Evolutionary conservation across 2,329 filamentous ascomycete genomes (phyloP).

Genomic region (Helminthosporium solani): DNA sequence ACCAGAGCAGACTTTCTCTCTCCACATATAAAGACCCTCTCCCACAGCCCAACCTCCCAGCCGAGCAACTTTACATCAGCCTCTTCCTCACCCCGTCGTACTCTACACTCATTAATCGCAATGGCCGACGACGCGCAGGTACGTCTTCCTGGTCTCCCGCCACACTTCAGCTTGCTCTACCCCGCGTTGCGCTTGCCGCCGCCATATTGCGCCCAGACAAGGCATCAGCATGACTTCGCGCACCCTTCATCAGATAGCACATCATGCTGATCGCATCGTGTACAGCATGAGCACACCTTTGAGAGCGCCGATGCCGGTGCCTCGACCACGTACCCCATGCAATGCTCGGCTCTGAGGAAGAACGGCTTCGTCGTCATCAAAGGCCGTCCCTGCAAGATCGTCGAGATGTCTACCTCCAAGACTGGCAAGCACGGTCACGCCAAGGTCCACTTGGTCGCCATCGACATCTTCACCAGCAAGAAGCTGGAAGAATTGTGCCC

Average conservation of each 20-base stretch:
- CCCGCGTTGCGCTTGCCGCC: constrained; percentile 40
- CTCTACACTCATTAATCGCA: constrained; percentile 49
- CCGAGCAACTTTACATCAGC: constrained; percentile 26
- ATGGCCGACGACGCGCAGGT: constrained; percentile 69
- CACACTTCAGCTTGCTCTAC: constrained; percentile 31
- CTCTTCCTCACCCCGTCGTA: constrained; percentile 37
- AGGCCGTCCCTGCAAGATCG: constrained; percentile 98
- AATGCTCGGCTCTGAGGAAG: constrained; percentile 99
- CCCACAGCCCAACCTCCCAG: constrained; percentile 28
- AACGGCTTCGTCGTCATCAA: constrained; percentile 99
- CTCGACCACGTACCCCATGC: constrained; percentile 92
- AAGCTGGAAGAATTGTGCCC: constrained; percentile 99
- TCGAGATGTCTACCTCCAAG: constrained; percentile 99
- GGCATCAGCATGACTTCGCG: constrained; percentile 14
- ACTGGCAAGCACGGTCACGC: constrained; percentile 99
- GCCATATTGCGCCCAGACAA: constrained; percentile 33
- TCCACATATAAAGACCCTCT: constrained; percentile 23
- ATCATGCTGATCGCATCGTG: constrained; percentile 23
- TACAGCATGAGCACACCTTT: constrained; percentile 68
- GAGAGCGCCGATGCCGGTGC: constrained; percentile 95
- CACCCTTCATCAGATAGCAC: constrained; percentile 5
- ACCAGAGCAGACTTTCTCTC: constrained; percentile 31
- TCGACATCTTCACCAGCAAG: constrained; percentile 99
- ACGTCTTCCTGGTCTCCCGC: constrained; percentile 40
- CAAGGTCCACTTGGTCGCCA: constrained; percentile 97